Base-by-base conservation (phyloP, 371 early-diverging fungal genomes). In the Mucor lusitanicus region DNA sequence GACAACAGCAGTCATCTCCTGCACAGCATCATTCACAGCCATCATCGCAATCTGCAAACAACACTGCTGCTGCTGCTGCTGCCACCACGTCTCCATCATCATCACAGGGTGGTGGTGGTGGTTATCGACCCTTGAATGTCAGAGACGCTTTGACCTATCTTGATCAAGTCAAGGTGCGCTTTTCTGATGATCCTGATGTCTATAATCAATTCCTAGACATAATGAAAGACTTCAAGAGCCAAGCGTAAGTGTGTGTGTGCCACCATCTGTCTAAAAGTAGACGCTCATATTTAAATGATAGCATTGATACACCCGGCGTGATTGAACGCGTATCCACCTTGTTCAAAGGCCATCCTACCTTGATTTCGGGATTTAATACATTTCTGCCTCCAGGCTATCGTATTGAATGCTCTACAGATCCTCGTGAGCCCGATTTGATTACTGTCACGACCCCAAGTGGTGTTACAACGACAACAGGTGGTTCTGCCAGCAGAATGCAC, bases 151-250 rank as follows among this genome's bases (percentile, higher is more conserved):
- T 99, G 63, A 87, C 94, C 8, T 99, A 99, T 79, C 86, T 99
- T 62, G 99, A 99, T 71, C 89, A 93, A 76, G 99, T 99, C 25
- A 98, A 97, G 77, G 86, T 90, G 40, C 94, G 96, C 70, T 99
- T 99, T 77, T 79, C 88, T 23, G 92, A 96, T 68, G 89, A 94
- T 46, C 95, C 98, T 12, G 97, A 95, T 59, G 95, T 98, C 3
- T 99, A 99, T 85, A 98, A 97, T 73, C 88, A 91, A 68, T 99
- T 99, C 78, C 69, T 99, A 72, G 99, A 99, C 74, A 98, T 99
- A 33, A 99, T 99, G 99, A 98, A 97, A 83, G 99, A 99, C 72
- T 99, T 99, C 75, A 99, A 99, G 80, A 92, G 96, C 69, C 95
- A 98, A 72, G 89, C 90, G 93, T 93, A 85, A 83, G 85, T 83